These are phyloP conservation scores for Odontarrhena argentea DNA, from an alignment of 345 rosid species.

Conservation along the genomic window DNA sequence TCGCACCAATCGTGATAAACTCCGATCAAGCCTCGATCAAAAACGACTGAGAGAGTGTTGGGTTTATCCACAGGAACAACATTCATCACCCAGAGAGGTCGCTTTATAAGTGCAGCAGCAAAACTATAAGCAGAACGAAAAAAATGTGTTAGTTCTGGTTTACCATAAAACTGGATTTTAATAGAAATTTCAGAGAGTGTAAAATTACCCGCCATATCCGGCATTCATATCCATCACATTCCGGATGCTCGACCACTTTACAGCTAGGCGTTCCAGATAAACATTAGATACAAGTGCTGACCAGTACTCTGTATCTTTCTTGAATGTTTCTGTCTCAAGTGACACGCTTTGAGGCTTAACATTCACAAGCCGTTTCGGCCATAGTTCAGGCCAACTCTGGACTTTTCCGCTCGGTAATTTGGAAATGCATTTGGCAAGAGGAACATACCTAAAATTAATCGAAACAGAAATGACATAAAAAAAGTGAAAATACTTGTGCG, in stretches of 20 bases:
- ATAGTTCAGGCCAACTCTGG: conserved; percentile 64
- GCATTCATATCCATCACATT: conserved; percentile 98
- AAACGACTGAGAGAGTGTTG: conserved; percentile 69
- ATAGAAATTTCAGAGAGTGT: neutral
- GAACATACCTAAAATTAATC: conserved; percentile 57
- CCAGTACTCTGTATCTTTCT: conserved; percentile 77
- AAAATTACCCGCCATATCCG: conserved; percentile 82
- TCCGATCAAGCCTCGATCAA: conserved; percentile 84
- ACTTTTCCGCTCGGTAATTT: conserved; percentile 54
- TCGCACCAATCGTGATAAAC: conserved; percentile 93
- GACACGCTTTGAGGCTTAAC: conserved; percentile 56
- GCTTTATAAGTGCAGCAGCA: conserved; percentile 72
- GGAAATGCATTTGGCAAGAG: conserved; percentile 66
- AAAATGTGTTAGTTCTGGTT: neutral
- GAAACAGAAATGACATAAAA: neutral
- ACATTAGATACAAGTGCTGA: conserved; percentile 62
- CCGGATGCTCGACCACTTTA: conserved; percentile 70
- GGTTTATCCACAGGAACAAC: conserved; percentile 65
- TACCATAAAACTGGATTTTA: neutral
- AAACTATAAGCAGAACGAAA: conserved; percentile 50
- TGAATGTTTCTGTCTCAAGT: conserved; percentile 44
- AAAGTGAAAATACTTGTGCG: neutral
- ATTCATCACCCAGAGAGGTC: conserved; percentile 90
- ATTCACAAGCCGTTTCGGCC: conserved; percentile 77
- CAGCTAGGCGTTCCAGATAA: conserved; percentile 55